Evolutionary conservation across 768 basidiomycete genomes (phyloP), one percentile per base, ranked within the genome.

Genomic region (Tephrocybe sp.): DNA sequence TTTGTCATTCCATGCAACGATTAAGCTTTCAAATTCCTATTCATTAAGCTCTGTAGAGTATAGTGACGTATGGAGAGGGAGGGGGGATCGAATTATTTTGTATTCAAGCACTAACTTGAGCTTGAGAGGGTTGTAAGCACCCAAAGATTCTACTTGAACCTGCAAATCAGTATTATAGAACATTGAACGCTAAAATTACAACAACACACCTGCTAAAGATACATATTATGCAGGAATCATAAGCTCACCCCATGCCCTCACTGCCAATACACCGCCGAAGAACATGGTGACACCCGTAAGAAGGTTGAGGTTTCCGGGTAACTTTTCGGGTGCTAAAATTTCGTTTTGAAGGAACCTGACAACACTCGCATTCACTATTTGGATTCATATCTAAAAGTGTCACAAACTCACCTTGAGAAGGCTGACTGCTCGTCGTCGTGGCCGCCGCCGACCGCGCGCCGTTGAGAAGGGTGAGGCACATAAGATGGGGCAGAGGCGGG

Each of bases 241-340:
- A 37, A 88, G 64, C 36, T 86, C 88, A 10, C 91, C 91, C 79
- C 87, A 96, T 36, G 81, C 80, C 65, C 89, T 83, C 14, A 85
- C 82, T 12, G 74, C 82, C 38, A 84, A 66, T 50, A 93, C 83
- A 3, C 88, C 88, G 24, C 80, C 86, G 21, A 82, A 68, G 59
- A 92, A 93, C 54, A 90, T 68, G 5, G 76, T 73, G 6, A 85
- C 69, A 17, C 85, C 85, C 7, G 84, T 81, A 39, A 84, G 59
- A 54, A 91, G 79, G 62, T 77, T 88, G 62, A 90, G 59, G 64
- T 92, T 93, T 51, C 90, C 90, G 11, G 77, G 72, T 14, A 86
- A 60, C 38, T 39, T 39, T n/a, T 39, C 38, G 3, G 85, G 85
- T 43, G 87, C 78, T 51, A 78, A 78, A 20, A 91, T 73, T 70